phyloP scores from a whole-genome alignment of 306 rosid species.

The Boehmeria nivea region DNA sequence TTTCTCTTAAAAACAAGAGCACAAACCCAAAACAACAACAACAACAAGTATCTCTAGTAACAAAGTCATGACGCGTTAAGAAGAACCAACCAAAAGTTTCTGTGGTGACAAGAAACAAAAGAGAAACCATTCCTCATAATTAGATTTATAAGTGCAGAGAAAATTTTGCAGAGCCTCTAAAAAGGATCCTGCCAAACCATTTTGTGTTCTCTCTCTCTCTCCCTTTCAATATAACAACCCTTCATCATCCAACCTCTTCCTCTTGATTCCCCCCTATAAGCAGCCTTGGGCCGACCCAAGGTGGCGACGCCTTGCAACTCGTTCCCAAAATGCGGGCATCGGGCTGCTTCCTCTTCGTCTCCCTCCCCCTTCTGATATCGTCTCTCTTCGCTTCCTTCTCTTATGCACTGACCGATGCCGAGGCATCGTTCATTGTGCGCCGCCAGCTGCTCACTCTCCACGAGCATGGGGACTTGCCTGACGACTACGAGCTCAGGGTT shows the following conservation, averaged over 20 bases:
- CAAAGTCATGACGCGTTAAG: too few relatives aligned
- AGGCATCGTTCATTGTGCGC: conserved; percentile 20
- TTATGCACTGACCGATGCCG: conserved; percentile 17
- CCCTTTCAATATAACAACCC: conserved; percentile 1
- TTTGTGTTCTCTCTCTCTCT: not conserved
- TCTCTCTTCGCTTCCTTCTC: not conserved
- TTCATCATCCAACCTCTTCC: not conserved
- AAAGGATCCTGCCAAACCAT: not conserved
- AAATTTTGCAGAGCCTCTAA: conserved; percentile 19
- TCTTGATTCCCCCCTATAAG: conserved; percentile 10
- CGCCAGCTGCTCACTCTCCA: conserved; percentile 19
- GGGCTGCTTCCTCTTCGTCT: conserved; percentile 18
- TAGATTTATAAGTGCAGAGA: conserved; percentile 12
- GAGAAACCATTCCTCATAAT: not conserved
- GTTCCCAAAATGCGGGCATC: conserved; percentile 23
- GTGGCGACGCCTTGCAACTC: conserved; percentile 23
- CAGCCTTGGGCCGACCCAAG: conserved; percentile 35
- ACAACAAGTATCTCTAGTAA: too few relatives aligned
- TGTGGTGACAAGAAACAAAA: not conserved
- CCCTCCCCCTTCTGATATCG: not conserved
- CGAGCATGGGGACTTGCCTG: conserved; percentile 19
- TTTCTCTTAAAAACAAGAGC: not conserved
- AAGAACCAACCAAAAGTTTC: not conserved
- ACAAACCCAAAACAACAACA: not conserved
- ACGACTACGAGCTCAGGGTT: conserved; percentile 15